Evolutionary conservation across 208 protist species (phyloP).

Genomic region (Acanthamoeba triangularis): DNA sequence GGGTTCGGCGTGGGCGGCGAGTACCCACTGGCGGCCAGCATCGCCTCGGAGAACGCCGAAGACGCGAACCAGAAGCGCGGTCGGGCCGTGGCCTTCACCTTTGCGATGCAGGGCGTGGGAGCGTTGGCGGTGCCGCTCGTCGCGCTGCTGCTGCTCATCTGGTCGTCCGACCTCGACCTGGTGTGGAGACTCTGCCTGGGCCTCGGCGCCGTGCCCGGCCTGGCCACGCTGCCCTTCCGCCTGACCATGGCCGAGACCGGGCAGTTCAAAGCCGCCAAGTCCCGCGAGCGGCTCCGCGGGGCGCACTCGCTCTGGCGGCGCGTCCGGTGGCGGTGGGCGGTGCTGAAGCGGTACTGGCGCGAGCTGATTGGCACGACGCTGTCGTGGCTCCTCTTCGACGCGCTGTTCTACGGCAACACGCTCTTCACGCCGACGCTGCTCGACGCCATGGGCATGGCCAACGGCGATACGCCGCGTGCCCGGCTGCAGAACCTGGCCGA

Average conservation of each 20-base stretch:
- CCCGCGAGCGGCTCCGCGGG: background rate
- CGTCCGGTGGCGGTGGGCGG: background rate
- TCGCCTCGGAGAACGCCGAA: conserved; percentile 73
- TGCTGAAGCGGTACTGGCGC: conserved; percentile 37
- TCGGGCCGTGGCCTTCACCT: conserved; percentile 61
- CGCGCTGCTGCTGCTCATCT: conserved; percentile 16
- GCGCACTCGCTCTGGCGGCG: background rate
- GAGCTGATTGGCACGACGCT: conserved; percentile 80
- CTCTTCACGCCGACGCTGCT: conserved; percentile 79
- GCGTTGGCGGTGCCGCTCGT: conserved; percentile 45
- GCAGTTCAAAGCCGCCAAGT: conserved; percentile 29
- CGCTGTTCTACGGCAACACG: conserved; percentile 86
- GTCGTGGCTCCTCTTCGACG: conserved; percentile 87
- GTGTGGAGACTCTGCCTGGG: conserved; percentile 78
- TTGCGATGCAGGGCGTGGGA: conserved; percentile 80
- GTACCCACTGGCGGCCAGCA: conserved; percentile 82
- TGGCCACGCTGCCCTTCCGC: conserved; percentile 65
- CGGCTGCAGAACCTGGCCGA: conserved; percentile 73
- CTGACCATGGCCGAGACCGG: conserved; percentile 70
- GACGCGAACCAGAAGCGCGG: conserved; percentile 56
- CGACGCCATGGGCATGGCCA: conserved; percentile 61
- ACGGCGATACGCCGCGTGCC: conserved; percentile 18
- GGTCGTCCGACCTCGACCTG: conserved; percentile 34
- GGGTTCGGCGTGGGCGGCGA: conserved; percentile 84
- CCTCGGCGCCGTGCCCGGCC: conserved; percentile 73